These are phyloP conservation scores for Jamesozyma lodderae DNA, from an alignment of 805 yeast species.

Conservation along the genomic window DNA sequence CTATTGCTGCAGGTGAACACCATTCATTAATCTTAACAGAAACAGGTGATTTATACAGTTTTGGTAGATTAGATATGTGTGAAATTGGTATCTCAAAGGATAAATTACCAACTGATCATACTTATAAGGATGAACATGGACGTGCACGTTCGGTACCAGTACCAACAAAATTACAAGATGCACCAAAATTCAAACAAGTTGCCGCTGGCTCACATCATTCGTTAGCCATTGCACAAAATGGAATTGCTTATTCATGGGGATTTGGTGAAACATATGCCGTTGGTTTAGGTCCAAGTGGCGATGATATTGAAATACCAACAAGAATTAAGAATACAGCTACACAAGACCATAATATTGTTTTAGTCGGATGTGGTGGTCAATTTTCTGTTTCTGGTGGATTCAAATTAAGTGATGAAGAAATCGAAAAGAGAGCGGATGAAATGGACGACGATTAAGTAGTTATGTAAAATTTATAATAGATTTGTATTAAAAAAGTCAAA, in stretches of 20 bases:
- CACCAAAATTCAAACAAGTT: conserved; percentile 50
- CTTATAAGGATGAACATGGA: conserved; percentile 72
- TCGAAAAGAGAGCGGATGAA: conserved; percentile 39
- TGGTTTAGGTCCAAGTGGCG: conserved; percentile 83
- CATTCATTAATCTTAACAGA: conserved; percentile 71
- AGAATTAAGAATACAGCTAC: conserved; percentile 93
- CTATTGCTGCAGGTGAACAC: conserved; percentile 89
- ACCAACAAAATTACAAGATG: conserved; percentile 57
- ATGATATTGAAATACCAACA: conserved; percentile 82
- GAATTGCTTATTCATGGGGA: conserved; percentile 92
- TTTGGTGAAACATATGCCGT: conserved; percentile 95
- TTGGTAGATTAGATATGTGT: conserved; percentile 91
- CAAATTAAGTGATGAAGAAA: conserved; percentile 20
- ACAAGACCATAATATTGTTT: conserved; percentile 56
- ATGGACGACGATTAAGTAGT: conserved; percentile 36
- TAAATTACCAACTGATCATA: conserved; percentile 57
- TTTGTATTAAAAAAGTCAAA: no score
- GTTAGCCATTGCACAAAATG: conserved; percentile 74
- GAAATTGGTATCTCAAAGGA: conserved; percentile 74
- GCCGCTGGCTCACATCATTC: conserved; percentile 92
- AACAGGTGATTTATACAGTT: conserved; percentile 67
- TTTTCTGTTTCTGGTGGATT: conserved; percentile 84
- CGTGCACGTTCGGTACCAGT: conserved; percentile 77
- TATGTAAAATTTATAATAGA: neutral
- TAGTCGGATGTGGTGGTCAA: conserved; percentile 94